phyloP scores from a whole-genome alignment of 768 basidiomycete genomes.

The Neoboletus subvelutipes region DNA sequence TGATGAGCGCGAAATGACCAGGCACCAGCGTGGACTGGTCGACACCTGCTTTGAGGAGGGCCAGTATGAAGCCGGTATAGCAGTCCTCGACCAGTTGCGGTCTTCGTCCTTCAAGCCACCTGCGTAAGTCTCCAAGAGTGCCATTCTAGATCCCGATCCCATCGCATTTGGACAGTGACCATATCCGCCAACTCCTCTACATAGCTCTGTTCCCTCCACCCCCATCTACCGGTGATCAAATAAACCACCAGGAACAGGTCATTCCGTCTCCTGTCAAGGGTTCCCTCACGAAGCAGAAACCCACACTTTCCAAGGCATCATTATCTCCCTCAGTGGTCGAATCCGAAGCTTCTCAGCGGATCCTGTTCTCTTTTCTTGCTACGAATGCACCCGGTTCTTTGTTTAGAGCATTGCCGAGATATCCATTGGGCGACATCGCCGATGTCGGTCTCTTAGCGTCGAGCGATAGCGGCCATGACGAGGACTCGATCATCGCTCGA shows the following conservation, averaged over 20 bases:
- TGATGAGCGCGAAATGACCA: slow-evolving; percentile 45
- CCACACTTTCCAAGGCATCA: slow-evolving; percentile 39
- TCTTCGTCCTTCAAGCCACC: slow-evolving; percentile 57
- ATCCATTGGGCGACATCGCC: slow-evolving; percentile 29
- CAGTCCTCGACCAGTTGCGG: slow-evolving; percentile 60
- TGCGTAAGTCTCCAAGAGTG: slow-evolving; percentile 42
- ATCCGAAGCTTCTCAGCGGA: slow-evolving; percentile 48
- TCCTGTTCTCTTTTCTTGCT: slow-evolving; percentile 53
- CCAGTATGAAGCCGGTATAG: slow-evolving; percentile 69
- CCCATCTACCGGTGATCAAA: slow-evolving; percentile 12
- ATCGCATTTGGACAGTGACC: slow-evolving; percentile 42
- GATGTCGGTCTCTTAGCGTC: slow-evolving; percentile 1
- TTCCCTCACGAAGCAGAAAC: slow-evolving; percentile 52
- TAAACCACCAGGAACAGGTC: slow-evolving; percentile 20
- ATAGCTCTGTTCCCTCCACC: slow-evolving; percentile 63
- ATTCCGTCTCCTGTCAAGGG: slow-evolving; percentile 36
- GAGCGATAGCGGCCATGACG: slow-evolving; percentile 35
- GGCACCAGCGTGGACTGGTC: slow-evolving; percentile 54
- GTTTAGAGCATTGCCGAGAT: slow-evolving; percentile 54
- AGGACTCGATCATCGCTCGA: slow-evolving; percentile 58
- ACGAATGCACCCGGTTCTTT: slow-evolving; percentile 58
- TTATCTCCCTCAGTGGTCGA: slow-evolving; percentile 46
- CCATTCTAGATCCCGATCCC: slow-evolving; percentile 12
- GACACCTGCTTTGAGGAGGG: slow-evolving; percentile 77
- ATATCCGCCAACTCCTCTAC: slow-evolving; percentile 67